Evolutionary conservation across 805 yeast genomes (phyloP).

Genomic region (Vanderwaltozyma verrucispora): DNA sequence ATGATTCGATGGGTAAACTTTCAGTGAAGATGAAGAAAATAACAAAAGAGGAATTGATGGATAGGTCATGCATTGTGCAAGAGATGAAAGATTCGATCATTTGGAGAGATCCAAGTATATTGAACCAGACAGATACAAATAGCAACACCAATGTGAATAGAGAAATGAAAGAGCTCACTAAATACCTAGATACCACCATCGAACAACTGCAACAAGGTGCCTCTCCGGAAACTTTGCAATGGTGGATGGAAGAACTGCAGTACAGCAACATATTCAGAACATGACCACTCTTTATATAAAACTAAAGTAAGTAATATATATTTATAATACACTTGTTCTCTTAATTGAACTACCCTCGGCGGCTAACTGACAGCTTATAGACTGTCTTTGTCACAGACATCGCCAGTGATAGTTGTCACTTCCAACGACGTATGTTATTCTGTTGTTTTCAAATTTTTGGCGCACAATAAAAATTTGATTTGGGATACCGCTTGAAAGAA

Average conservation of each 20-base stretch:
- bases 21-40: conserved; percentile 1
- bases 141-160: too few relatives aligned
- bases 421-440: too few relatives aligned
- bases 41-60: conserved; percentile 1
- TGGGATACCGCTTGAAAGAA: too few relatives aligned
- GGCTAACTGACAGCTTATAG: too few relatives aligned
- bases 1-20: background rate
- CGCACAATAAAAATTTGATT: too few relatives aligned
- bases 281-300: too few relatives aligned
- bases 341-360: too few relatives aligned
- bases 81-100: conserved; percentile 3
- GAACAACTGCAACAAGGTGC: background rate
- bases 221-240: background rate
- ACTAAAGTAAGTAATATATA: too few relatives aligned
- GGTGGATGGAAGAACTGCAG: conserved; percentile 3
- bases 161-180: conserved; percentile 1
- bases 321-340: too few relatives aligned
- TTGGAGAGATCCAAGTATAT: background rate
- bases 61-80: background rate
- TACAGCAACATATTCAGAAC: conserved; percentile 1
- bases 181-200: conserved; percentile 1
- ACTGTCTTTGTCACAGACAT: too few relatives aligned
- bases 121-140: background rate
- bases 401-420: too few relatives aligned
- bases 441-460: too few relatives aligned